Base-by-base conservation (phyloP, 2,329 filamentous ascomycete genomes). In the Colletotrichum sp. region DNA sequence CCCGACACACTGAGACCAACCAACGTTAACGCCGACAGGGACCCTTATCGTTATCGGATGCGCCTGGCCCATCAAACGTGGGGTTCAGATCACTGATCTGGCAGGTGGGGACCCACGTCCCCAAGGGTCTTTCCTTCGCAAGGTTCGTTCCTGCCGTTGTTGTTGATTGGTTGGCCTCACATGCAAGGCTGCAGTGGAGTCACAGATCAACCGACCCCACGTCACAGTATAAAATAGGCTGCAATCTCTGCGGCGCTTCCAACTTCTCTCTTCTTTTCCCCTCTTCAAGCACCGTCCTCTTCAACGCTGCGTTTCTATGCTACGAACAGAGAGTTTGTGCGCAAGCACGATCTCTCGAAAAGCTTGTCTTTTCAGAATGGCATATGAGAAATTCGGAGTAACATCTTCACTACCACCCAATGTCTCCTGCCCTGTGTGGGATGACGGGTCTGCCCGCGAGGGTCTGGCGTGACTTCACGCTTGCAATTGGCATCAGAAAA, bases 331-430 rank as follows among this genome's bases (percentile, higher is more conserved):
- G 89, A 89, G 80, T 81, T 79, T 79, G 81, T 82, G 81, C 78
- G 79, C 70, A 68, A 81, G 81, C 44, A 80, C 79, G 79, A 24
- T 39, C 34, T 69, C 67, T 69, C 55, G 67, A 62, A 21, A 57
- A 32, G 15, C 3, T n/a, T 9, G 30, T 30, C 79, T 80, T 82
- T 82, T 83, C 80, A 69, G 75, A 70, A 71, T 79, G 88, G 95
- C 95, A 96, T 95, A 95, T 96, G 95, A 95, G 95, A 97, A 97
- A 97, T 96, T 97, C 95, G 95, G 95, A 97, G 95, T 94, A 97
- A 93, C 96, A 94, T 96, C 95, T 95, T 95, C 76, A 72, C 82
- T 85, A 83, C 79, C 81, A 84, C 84, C 84, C 82, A 79, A 79
- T 57, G 83, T 85, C 82, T 82, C 85, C 87, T 83, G 85, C 86